Base-by-base conservation (phyloP, 2,329 filamentous ascomycete species). In the Trichoderma sp. region DNA sequence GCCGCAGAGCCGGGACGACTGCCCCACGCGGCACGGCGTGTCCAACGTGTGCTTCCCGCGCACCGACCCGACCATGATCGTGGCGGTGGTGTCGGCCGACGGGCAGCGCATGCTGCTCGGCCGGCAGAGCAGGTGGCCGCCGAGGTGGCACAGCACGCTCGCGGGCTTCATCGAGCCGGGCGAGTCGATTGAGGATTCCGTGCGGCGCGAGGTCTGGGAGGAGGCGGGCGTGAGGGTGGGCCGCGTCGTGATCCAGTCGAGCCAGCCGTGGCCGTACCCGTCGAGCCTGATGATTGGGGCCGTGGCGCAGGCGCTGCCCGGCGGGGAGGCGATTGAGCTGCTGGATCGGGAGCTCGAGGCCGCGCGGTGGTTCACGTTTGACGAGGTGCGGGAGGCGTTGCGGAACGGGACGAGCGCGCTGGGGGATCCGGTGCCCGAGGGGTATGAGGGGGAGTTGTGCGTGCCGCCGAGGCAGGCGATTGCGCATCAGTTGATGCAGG, bases 21-120 rank as follows among this genome's bases (percentile, higher is more conserved):
- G 95, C 77, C 88, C 86, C 7, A 96, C 93, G 0, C 87, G 95
- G 62, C 90, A 87, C 45, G 93, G 92, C 28, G 80, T 99, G 52
- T 96, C 93, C 39, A 99, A 99, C 78, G 83, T 97, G 61, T 90
- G 85, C 73, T 98, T 97, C 82, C 94, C 94, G 3, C 87, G 93
- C 58, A 97, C 94, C 2, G 93, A 97, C 72, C 93, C 93, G 1
- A 96, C 92, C 30, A 93, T 98, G 75, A 99, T 99, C 78, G 93
- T 96, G 79, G 94, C 93, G 0, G 89, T 97, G 12, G 86, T 98
- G 39, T 96, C 90, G 61, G 83, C 88, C 58, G 91, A 96, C 71
- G 90, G 90, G 57, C 85, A 88, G 69, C 86, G 87, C 67, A 79
- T 97, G 45, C 85, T 99, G 7, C 88, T 99, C 0, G 95, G 95